These are phyloP conservation scores for Orychophragmus violaceus DNA, from an alignment of 345 rosid species.

Conservation along the genomic window DNA sequence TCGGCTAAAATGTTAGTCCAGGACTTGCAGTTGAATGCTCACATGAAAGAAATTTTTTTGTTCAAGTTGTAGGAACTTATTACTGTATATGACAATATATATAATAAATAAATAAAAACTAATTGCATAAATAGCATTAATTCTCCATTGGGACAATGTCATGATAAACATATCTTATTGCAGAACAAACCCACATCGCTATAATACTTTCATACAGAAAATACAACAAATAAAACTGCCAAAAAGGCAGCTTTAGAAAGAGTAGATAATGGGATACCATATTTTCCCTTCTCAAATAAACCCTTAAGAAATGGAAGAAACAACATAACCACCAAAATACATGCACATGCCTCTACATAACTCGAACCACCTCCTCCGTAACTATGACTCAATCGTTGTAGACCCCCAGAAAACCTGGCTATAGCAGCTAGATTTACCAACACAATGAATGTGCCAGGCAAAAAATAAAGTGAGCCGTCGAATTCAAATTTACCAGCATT, in stretches of 20 bases:
- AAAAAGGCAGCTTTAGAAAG: constrained; percentile 39
- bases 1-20: no score
- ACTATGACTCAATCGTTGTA: neutral
- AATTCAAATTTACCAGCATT: constrained; percentile 34
- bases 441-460: constrained; percentile 50
- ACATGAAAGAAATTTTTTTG: neutral
- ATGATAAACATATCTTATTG: neutral
- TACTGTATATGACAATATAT: neutral
- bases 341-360: constrained; percentile 32
- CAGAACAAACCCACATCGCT: neutral
- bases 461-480: constrained; percentile 36
- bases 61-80: neutral
- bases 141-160: neutral
- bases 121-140: neutral
- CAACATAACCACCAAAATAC: constrained; percentile 36
- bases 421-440: constrained; percentile 42
- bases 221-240: constrained; percentile 26
- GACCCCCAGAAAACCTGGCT: constrained; percentile 4
- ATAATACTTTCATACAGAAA: constrained; percentile 5
- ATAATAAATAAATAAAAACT: neutral
- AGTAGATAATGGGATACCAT: constrained; percentile 54
- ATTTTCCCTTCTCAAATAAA: constrained; percentile 45
- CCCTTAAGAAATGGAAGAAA: constrained; percentile 51
- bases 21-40: no score
- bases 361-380: constrained; percentile 21